Base-by-base conservation (phyloP, 2,329 filamentous ascomycete species). In the Hyphodiscus sp. region DNA sequence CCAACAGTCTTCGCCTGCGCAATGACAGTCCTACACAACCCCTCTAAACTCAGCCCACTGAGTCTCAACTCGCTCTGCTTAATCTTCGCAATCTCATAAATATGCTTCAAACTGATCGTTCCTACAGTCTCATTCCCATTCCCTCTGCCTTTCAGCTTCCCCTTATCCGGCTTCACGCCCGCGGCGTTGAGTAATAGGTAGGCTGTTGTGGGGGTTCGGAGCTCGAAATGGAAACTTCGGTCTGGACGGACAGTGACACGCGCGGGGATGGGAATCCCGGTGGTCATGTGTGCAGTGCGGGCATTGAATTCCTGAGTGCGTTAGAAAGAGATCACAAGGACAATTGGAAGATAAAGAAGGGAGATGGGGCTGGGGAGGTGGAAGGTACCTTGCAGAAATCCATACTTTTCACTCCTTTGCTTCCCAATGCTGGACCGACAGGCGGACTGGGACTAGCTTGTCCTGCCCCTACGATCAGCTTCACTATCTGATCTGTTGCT, bases 351-450 rank as follows among this genome's bases (percentile, higher is more conserved):
- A 51, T 20, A 9, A 48, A 45, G 38, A 51, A 52, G 56, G 57
- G 58, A 41, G 55, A 49, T 20, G 30, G 45, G 47, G 41, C 30
- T 26, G 15, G 26, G 41, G 10, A 45, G 49, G 15, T 18, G n/a
- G n/a, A n/a, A 52, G 68, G 53, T 70, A 95, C 92, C 81, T 97
- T 97, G 83, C 94, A 97, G 71, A 97, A 99, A 74, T 99, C 94
- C 86, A 99, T 99, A 54, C 89, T 95, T 78, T 99, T 99, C 58
- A 99, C 88, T 78, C 94, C 94, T 77, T 96, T 97, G 71, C 86
- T 92, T 74, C 94, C 94, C 61, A 99, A 81, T 51, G 94, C 94
- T 54, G 94, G 94, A 77, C 94, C 94, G 66, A 99, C 91, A 4
- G 94, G 94, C 33, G 94, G 94, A 73, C 91, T 95, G 29, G 94